Conservation (phyloP, 2,329 filamentous ascomycete genomes). For the Monosporascus sp. region DNA sequence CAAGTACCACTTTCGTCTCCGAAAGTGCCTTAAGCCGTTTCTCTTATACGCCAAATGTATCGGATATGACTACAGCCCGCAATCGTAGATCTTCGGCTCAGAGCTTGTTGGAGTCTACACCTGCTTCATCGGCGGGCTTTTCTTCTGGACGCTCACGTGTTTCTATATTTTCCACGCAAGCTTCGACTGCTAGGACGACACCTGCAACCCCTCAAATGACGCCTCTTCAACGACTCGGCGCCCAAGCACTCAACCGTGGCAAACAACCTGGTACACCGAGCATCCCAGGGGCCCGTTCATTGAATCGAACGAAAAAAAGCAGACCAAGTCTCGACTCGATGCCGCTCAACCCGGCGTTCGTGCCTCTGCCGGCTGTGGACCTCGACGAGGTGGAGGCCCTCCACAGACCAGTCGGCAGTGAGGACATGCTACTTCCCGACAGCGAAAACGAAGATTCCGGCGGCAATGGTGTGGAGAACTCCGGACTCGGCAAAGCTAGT, state of each 20-base stretch:
- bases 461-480: slow-evolving; percentile 17
- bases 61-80: slow-evolving; percentile 4
- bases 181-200: slow-evolving; percentile 39
- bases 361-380: slow-evolving; percentile 52
- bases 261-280: slow-evolving; percentile 22
- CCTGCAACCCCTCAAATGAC: slow-evolving; percentile 39
- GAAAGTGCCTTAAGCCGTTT: slow-evolving; percentile 30
- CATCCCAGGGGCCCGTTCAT: slow-evolving; percentile 15
- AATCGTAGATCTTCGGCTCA: slow-evolving; percentile 11
- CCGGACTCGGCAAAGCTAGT: slow-evolving; percentile 7
- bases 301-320: slow-evolving; percentile 17
- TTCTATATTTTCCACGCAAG: slow-evolving; percentile 27
- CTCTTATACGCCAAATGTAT: slow-evolving; percentile 11
- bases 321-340: slow-evolving; percentile 29
- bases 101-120: slow-evolving; percentile 25
- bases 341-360: slow-evolving; percentile 48
- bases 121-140: slow-evolving; percentile 26
- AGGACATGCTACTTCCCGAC: slow-evolving; percentile 52
- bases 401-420: slow-evolving; percentile 45
- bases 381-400: slow-evolving; percentile 48
- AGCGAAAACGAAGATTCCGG: slow-evolving; percentile 33
- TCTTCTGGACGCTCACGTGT: slow-evolving; percentile 6
- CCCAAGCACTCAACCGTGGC: slow-evolving; percentile 35
- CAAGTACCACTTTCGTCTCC: slow-evolving; percentile 19
- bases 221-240: slow-evolving; percentile 50